Conservation (phyloP, 352 stramenopile species). For the Phytophthora podocarpi region DNA sequence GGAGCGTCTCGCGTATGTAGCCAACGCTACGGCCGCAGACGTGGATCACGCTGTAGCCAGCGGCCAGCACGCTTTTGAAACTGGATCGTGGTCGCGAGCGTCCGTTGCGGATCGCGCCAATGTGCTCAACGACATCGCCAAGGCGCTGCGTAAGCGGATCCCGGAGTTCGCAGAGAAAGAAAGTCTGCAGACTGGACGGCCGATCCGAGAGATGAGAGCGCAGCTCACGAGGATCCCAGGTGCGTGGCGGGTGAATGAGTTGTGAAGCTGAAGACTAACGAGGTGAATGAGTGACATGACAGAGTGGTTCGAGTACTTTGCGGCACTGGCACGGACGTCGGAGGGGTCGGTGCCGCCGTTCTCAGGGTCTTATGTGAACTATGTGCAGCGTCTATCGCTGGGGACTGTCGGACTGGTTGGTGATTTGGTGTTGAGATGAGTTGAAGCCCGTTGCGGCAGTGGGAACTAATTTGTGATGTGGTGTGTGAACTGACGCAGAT, state of each 20-base stretch:
- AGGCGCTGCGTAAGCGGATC: conserved; percentile 40
- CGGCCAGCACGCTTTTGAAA: conserved; percentile 37
- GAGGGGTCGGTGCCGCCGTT: conserved; percentile 76
- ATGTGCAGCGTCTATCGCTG: conserved; percentile 57
- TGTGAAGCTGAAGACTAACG: neutral
- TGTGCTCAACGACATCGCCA: conserved; percentile 49
- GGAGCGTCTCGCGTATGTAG: conserved; percentile 42
- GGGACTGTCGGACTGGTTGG: conserved; percentile 62
- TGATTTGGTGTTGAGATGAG: too few relatives aligned
- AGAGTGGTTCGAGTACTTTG: conserved; percentile 90
- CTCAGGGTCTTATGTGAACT: conserved; percentile 58
- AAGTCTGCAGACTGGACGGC: conserved; percentile 62
- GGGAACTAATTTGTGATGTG: conserved; percentile 2
- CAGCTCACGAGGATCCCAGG: conserved; percentile 50
- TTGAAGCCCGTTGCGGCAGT: neutral
- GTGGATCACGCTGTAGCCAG: conserved; percentile 43
- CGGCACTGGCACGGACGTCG: conserved; percentile 63
- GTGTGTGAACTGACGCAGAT: conserved; percentile 41
- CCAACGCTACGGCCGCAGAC: conserved; percentile 36
- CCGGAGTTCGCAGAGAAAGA: conserved; percentile 62
- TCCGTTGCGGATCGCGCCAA: conserved; percentile 39
- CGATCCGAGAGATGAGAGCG: conserved; percentile 66
- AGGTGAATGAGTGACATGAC: neutral
- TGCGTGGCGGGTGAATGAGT: conserved; percentile 5
- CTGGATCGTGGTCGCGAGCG: conserved; percentile 37